Evolutionary conservation across 116 monocot species (phyloP), one percentile per base, ranked within the genome.

Genomic region (Papilionanthe hybrid): DNA sequence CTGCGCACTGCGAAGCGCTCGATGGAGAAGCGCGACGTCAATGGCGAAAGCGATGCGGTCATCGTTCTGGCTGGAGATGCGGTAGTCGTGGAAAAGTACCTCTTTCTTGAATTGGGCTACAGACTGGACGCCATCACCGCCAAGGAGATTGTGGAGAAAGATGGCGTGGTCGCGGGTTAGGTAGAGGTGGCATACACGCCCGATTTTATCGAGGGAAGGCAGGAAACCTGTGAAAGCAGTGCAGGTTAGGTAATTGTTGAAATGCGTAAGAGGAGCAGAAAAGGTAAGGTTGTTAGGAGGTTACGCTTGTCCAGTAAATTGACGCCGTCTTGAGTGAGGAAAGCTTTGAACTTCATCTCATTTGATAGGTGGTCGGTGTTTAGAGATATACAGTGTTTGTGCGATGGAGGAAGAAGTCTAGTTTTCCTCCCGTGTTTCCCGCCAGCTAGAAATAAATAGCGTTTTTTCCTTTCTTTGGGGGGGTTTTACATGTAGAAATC

Each of bases 191-290:
- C 93, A 99, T 12, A 89, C 42, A 37, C 89, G 83, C 3, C 95
- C 99, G 58, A 95, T 78, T 86, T 95, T 99, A 76, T 99, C 99
- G 73, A 99, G 80, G 19, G 95, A 88, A 55, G 99, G 95, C 43
- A 99, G 85, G 78, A 99, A 91, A 10, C 98, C 94, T 96, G 77
- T 9, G 6, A 49, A 53, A 28, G 53, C 48, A 15, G 20, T 20
- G 42, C 50, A 66, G 9, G 55, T 78, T 50, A 77, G 67, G 25
- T 86, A 84, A 78, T 88, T 53, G 83, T 47, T 17, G 55, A 81
- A 88, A 84, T 82, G 80, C 13, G n/a, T 5, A 27, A 49, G 42
- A 71, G 42, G 49, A 19, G 10, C 19, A 57, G 63, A 50, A 80
- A 67, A 1, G 4, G 37, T 3, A 32, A 32, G 32, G 32, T 32